A percentile compares a stretch with the other conserved stretches of the same genome.
phyloP scores from a whole-genome alignment of 176 grass and related monocot genomes.

The Chrysopogon serrulatus region DNA sequence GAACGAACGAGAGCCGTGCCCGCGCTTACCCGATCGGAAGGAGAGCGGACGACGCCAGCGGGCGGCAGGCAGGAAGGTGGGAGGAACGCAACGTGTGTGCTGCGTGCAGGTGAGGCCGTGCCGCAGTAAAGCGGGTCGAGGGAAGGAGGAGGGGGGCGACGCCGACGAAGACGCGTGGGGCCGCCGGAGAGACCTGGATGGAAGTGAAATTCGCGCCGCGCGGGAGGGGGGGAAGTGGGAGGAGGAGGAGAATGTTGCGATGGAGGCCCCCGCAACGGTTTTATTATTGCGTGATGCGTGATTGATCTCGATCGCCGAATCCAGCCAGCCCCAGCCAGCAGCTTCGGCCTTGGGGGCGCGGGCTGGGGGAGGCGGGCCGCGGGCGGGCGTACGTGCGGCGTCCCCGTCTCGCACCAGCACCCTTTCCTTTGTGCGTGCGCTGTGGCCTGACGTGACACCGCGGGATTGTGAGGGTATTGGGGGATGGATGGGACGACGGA shows the following conservation, averaged over 20 bases:
- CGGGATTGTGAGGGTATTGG: no score
- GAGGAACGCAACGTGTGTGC: neutral
- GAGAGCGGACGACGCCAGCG: neutral
- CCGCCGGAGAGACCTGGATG: neutral
- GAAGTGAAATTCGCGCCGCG: neutral
- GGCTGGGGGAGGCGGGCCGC: neutral
- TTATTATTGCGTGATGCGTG: no score
- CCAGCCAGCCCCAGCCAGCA: no score
- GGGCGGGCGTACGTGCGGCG: no score
- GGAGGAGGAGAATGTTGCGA: neutral
- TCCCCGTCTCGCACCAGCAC: neutral
- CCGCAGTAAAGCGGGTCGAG: neutral
- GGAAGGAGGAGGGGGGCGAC: neutral
- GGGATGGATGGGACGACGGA: no score
- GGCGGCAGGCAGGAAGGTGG: neutral
- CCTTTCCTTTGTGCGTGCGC: neutral
- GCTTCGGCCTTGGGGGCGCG: neutral
- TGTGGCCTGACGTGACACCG: neutral
- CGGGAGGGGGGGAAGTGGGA: no score
- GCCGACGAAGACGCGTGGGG: neutral
- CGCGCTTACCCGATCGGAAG: conserved; percentile 31
- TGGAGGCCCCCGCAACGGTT: neutral
- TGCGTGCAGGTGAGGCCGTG: no score
- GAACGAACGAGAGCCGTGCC: neutral
- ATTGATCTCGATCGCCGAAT: no score